Percentiles rank a stretch among this genome's conserved stretches.
phyloP scores from a whole-genome alignment of 495 filamentous ascomycete genomes.

The Thozetella sp. region DNA sequence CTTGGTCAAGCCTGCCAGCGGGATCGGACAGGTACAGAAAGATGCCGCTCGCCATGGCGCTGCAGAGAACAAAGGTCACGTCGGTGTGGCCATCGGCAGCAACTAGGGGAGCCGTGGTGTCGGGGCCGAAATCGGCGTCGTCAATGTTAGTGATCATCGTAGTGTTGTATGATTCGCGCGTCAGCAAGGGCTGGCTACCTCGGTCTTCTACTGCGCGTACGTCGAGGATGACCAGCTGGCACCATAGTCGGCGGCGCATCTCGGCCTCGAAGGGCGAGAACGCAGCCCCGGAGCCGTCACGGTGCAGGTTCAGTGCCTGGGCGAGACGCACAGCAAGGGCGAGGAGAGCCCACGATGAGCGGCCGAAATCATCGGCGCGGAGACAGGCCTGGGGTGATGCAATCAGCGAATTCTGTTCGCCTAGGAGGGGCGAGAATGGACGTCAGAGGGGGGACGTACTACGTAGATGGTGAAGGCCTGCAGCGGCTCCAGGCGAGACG shows the following conservation, averaged over 20 bases:
- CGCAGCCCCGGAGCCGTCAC: slow-evolving; percentile 32
- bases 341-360: slow-evolving; percentile 7
- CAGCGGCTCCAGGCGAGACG: slow-evolving; percentile 65
- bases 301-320: slow-evolving; percentile 7
- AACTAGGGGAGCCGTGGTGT: slow-evolving; percentile 45
- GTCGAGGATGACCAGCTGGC: slow-evolving; percentile 73
- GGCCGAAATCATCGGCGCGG: slow-evolving; percentile 17
- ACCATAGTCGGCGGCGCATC: slow-evolving; percentile 77
- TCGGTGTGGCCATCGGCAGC: slow-evolving; percentile 63
- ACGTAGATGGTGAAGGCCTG: slow-evolving; percentile 72
- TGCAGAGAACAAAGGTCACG: slow-evolving; percentile 68
- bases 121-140: slow-evolving; percentile 67
- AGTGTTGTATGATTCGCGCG: slow-evolving; percentile 66
- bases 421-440: slow-evolving; percentile 47
- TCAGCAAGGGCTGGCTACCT: slow-evolving; percentile 66
- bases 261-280: slow-evolving; percentile 49
- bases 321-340: slow-evolving; percentile 5
- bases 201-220: slow-evolving; percentile 74
- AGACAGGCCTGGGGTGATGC: too few species aligned
- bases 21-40: slow-evolving; percentile 27
- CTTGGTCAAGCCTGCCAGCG: slow-evolving; percentile 9
- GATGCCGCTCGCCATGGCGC: slow-evolving; percentile 56
- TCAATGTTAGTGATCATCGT: slow-evolving; percentile 66
- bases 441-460: slow-evolving; percentile 46
- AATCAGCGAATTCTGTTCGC: too few species aligned